phyloP scores from a whole-genome alignment of 352 stramenopile genomes.

The Thraustochytrium striatum region DNA sequence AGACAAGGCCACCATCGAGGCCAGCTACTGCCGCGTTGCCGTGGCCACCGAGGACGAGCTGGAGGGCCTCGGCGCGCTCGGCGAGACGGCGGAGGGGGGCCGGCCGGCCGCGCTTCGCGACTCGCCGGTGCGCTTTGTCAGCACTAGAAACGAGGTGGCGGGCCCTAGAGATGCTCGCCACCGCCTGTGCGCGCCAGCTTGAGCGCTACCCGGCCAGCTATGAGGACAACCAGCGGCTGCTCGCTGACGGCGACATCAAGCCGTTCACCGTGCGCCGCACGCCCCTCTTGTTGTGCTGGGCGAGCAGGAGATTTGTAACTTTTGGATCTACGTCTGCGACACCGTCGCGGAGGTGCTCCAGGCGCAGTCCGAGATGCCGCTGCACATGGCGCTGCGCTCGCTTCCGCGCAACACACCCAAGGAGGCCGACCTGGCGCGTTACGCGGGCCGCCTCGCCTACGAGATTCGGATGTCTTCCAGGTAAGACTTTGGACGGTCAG shows the following conservation, averaged over 20 bases:
- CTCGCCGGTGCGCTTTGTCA: slow-evolving; percentile 18
- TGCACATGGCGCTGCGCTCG: slow-evolving; percentile 62
- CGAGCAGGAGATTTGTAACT: slow-evolving; percentile 44
- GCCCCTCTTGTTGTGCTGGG: slow-evolving; percentile 39
- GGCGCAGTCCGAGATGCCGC: slow-evolving; percentile 43
- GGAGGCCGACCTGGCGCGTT: slow-evolving; percentile 55
- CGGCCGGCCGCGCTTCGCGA: too few species aligned
- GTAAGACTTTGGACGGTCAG: too few species aligned
- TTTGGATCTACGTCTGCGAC: slow-evolving; percentile 44
- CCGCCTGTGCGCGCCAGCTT: slow-evolving; percentile 27
- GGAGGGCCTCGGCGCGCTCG: neutral
- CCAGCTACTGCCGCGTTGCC: slow-evolving; percentile 32
- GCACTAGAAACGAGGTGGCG: neutral
- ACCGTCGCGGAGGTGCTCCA: slow-evolving; percentile 68
- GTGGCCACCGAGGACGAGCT: slow-evolving; percentile 36
- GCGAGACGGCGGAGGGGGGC: neutral
- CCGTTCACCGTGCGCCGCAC: slow-evolving; percentile 42
- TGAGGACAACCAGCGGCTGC: slow-evolving; percentile 38
- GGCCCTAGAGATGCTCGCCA: slow-evolving; percentile 39
- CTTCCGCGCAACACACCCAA: slow-evolving; percentile 14
- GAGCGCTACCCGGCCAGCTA: slow-evolving; percentile 39
- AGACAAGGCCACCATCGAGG: slow-evolving; percentile 47
- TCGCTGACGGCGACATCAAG: slow-evolving; percentile 37
- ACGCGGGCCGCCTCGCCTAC: slow-evolving; percentile 29
- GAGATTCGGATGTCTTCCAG: slow-evolving; percentile 22